Evolutionary conservation across 352 stramenopile genomes (phyloP), one percentile per base, ranked within the genome.

Genomic region (Phytopythium oedochilum): DNA sequence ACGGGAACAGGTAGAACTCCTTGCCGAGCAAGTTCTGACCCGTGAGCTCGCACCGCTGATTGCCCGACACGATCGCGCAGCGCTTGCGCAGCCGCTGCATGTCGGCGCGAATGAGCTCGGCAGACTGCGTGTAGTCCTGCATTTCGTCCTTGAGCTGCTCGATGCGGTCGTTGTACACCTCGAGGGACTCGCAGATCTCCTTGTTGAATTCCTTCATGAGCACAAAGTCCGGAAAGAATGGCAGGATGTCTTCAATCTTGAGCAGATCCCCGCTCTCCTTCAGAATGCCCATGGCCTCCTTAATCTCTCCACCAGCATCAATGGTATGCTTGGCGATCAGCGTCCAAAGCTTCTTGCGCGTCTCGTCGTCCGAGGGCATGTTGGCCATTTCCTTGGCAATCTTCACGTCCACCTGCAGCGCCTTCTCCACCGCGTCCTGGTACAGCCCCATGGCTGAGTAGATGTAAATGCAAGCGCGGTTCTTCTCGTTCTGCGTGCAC

Each of bases 121-220:
- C 88, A 8, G 87, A 95, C 44, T 93, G 73, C 34, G 87, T 96
- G 66, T 95, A 97, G 57, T 97, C 87, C 57, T 95, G 81, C 92
- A 97, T 98, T 60, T 98, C 90, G 51, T 86, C 82, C 55, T 97
- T 97, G 18, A 98, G 70, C 56, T 93, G 74, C 46, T 97, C 86
- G 58, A 97, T 97, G 51, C 83, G 83, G 57, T 94, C 79, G 63
- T 94, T 95, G 70, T 97, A 97, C 7, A 92, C 69, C 55, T 97
- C 85, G 5, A 98, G 73, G 22, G 85, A 96, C 49, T 95, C 81
- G 55, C 89, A 97, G 63, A 98, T 97, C 62, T 97, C 88, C 61
- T 96, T 95, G 70, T 98, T 98, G 66, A 98, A 98, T 50, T 95
- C 83, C 63, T 98, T 96, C 59, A 98, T 97, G 43, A 97, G 84